Conservation (phyloP, 192 early-diverging fungal genomes). For the Mortierella alpina region DNA sequence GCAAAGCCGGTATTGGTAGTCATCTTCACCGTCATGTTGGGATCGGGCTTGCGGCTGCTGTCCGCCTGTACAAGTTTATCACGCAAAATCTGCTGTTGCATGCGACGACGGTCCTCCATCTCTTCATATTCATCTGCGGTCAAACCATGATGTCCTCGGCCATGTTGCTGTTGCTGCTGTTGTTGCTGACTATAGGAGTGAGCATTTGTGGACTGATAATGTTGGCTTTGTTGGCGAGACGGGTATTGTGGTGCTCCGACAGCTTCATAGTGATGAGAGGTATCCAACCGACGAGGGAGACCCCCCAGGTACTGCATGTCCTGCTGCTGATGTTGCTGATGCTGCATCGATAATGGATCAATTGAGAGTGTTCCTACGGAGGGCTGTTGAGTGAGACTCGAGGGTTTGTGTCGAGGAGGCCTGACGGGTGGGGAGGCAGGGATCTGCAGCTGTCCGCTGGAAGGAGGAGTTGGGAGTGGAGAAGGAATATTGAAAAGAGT, state of each 20-base stretch:
- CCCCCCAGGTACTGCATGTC: background rate
- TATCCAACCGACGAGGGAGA: conserved; percentile 8
- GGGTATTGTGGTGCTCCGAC: conserved; percentile 29
- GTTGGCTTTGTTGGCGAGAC: conserved; percentile 33
- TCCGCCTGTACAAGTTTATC: conserved; percentile 36
- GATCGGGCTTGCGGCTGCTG: conserved; percentile 14
- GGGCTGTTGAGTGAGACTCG: conserved; percentile 11
- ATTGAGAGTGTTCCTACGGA: background rate
- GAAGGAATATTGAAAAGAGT: conserved; percentile 19
- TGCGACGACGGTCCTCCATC: conserved; percentile 48
- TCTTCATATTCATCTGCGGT: conserved; percentile 42
- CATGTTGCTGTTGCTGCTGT: conserved; percentile 2
- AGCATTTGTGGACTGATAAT: conserved; percentile 31
- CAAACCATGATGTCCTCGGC: conserved; percentile 9
- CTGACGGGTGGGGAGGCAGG: conserved; percentile 8
- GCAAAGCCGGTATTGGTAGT: conserved; percentile 43
- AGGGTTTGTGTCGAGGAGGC: background rate
- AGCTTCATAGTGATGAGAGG: background rate
- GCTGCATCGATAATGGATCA: conserved; percentile 1
- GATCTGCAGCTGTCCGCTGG: conserved; percentile 18
- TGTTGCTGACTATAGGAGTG: conserved; percentile 17
- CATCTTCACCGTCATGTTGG: conserved; percentile 40
- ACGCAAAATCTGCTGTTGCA: conserved; percentile 44
- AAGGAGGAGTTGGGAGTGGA: conserved; percentile 30
- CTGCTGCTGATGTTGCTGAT: conserved; percentile 10